Conservation (phyloP, 345 rosid genomes). For the Aegle marmelos region DNA sequence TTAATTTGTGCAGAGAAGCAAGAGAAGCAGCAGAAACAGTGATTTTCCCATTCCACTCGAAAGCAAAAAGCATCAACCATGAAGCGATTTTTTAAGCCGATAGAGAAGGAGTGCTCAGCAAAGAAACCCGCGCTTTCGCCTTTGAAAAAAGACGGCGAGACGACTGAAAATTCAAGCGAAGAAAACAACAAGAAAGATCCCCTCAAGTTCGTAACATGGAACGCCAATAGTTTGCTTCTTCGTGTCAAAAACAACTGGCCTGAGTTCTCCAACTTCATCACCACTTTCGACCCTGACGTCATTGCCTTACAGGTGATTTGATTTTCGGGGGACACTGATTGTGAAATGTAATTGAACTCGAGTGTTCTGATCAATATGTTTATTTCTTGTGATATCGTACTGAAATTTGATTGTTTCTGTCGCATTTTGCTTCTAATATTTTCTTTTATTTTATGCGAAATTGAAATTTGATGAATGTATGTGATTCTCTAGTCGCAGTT, state of each 20-base stretch:
- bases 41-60: background rate
- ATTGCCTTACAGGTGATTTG: constrained; percentile 70
- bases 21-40: background rate
- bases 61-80: constrained; percentile 20
- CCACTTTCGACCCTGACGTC: constrained; percentile 75
- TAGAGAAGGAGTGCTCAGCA: constrained; percentile 72
- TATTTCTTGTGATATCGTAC: background rate
- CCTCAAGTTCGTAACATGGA: constrained; percentile 83
- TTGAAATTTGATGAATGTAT: constrained; percentile 7
- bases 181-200: constrained; percentile 50
- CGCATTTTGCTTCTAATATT: background rate
- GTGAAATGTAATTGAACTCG: background rate
- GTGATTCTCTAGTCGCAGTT: background rate
- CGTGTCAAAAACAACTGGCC: constrained; percentile 93
- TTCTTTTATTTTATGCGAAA: background rate
- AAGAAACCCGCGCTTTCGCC: constrained; percentile 64
- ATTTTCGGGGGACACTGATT: background rate
- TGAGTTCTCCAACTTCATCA: constrained; percentile 60
- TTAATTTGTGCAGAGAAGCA: background rate
- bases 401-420: background rate
- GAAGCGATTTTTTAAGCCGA: constrained; percentile 95
- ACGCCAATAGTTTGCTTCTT: constrained; percentile 91
- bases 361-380: background rate
- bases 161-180: constrained; percentile 12
- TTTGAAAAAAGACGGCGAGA: constrained; percentile 24